phyloP scores from a whole-genome alignment of 345 rosid species.

The Psidium guajava region DNA sequence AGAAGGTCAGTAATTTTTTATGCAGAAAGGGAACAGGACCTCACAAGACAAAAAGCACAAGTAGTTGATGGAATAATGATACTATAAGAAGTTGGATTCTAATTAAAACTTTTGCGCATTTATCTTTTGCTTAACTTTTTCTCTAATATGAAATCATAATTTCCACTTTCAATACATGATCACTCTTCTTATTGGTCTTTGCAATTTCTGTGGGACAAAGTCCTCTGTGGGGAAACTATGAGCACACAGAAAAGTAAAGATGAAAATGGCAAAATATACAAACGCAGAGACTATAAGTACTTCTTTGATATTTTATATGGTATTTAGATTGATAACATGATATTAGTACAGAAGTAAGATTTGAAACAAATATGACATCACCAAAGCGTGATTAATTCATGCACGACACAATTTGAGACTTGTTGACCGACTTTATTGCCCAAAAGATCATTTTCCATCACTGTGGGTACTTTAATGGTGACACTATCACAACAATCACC shows the following conservation, averaged over 20 bases:
- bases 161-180: background rate
- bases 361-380: background rate
- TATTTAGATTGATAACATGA: background rate
- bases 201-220: background rate
- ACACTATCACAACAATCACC: background rate
- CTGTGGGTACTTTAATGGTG: background rate
- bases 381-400: background rate
- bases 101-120: background rate
- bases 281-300: background rate
- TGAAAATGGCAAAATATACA: background rate
- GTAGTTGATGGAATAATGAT: background rate
- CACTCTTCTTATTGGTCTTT: background rate
- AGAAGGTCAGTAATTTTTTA: background rate
- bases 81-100: background rate
- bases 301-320: background rate
- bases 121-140: background rate
- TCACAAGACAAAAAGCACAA: background rate
- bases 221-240: background rate
- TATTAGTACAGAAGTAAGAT: background rate
- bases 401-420: background rate
- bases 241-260: background rate
- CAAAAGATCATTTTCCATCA: background rate
- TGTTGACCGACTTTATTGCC: background rate
- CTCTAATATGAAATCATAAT: background rate
- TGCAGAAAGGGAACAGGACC: background rate